Percentiles rank a stretch among this genome's conserved stretches.
Evolutionary conservation across 192 early-diverging fungal species (phyloP).

Genomic region (Paraglomus occultum): DNA sequence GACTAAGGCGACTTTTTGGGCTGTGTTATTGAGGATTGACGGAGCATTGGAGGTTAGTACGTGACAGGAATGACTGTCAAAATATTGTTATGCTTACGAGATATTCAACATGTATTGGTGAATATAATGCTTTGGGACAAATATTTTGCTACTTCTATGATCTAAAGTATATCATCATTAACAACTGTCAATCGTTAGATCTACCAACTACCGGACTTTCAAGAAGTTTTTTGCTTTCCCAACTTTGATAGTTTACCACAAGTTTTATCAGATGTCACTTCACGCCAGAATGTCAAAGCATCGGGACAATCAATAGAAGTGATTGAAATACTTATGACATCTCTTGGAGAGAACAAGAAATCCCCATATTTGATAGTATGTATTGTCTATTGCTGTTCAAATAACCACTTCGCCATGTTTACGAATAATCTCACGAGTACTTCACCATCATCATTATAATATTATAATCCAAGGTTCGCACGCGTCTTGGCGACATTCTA

Average conservation of each 20-base stretch:
- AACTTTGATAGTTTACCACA: conserved; percentile 59
- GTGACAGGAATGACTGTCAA: neutral
- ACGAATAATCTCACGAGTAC: no score
- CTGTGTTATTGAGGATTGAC: conserved; percentile 57
- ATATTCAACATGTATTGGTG: neutral
- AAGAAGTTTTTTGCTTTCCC: conserved; percentile 57
- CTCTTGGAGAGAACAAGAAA: conserved; percentile 57
- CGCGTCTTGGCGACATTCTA: conserved; percentile 62
- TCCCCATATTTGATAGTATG: conserved; percentile 72
- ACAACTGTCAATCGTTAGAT: conserved; percentile 35
- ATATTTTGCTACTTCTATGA: neutral
- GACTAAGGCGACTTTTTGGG: conserved; percentile 58
- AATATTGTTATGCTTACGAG: no score
- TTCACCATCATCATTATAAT: no score
- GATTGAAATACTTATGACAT: conserved; percentile 66
- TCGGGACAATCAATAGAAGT: conserved; percentile 49
- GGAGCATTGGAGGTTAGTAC: conserved; percentile 62
- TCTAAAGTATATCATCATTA: neutral
- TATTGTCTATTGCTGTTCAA: conserved; percentile 1
- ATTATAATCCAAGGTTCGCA: conserved; percentile 50
- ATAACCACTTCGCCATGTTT: neutral
- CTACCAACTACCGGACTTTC: conserved; percentile 53
- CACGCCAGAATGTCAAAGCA: conserved; percentile 40
- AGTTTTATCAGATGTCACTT: conserved; percentile 49
- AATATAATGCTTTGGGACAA: neutral